phyloP scores from a whole-genome alignment of 2,329 filamentous ascomycete genomes.

The Aspergillus fumigatus region DNA sequence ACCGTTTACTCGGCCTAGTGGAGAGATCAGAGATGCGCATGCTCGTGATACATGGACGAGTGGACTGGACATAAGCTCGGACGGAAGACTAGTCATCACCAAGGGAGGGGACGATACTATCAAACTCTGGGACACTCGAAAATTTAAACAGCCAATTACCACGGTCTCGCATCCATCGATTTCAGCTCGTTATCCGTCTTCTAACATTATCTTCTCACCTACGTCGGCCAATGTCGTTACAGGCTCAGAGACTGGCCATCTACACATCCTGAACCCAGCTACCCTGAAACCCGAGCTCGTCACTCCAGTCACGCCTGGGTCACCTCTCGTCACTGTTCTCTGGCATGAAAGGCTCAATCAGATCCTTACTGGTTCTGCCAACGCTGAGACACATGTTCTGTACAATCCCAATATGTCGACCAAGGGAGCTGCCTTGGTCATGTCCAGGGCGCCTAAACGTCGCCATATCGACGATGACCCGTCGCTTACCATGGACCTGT shows the following conservation, averaged over 20 bases:
- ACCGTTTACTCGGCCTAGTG: slow-evolving; percentile 74
- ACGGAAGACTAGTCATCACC: slow-evolving; percentile 86
- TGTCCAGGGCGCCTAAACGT: slow-evolving; percentile 90
- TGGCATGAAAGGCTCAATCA: slow-evolving; percentile 97
- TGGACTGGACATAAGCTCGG: slow-evolving; percentile 82
- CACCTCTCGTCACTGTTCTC: slow-evolving; percentile 73
- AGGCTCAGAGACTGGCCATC: slow-evolving; percentile 76
- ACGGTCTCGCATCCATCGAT: slow-evolving; percentile 75
- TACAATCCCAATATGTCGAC: slow-evolving; percentile 82
- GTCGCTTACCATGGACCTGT: slow-evolving; percentile 76
- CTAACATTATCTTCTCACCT: slow-evolving; percentile 85
- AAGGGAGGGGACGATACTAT: slow-evolving; percentile 87
- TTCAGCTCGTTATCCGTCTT: slow-evolving; percentile 75
- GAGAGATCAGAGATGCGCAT: slow-evolving; percentile 81
- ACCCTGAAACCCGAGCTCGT: slow-evolving; percentile 80
- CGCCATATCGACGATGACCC: slow-evolving; percentile 94
- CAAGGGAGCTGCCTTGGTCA: slow-evolving; percentile 78
- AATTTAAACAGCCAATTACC: slow-evolving; percentile 86
- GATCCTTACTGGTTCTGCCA: slow-evolving; percentile 88
- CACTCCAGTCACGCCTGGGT: slow-evolving; percentile 82
- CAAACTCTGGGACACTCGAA: slow-evolving; percentile 94
- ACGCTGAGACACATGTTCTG: slow-evolving; percentile 81
- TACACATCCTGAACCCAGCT: slow-evolving; percentile 90
- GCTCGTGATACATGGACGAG: slow-evolving; percentile 81
- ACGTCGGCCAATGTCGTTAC: slow-evolving; percentile 81